Conservation (phyloP, 768 basidiomycete genomes). For the Clitopilus hobsonii region DNA sequence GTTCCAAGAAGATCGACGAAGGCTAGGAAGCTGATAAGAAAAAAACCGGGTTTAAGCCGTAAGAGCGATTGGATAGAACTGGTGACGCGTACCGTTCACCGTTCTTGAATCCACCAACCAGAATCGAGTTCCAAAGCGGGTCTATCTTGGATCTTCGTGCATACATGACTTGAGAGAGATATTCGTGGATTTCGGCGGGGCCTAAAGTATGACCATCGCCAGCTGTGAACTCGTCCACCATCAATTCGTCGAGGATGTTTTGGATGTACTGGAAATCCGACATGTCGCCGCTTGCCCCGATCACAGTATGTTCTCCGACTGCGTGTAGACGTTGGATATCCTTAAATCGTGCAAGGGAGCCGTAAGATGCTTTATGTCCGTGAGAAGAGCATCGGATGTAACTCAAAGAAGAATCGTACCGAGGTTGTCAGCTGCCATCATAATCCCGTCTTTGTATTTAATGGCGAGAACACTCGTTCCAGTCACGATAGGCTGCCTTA, state of each 20-base stretch:
- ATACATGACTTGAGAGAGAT: slow-evolving; percentile 89
- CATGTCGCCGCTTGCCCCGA: slow-evolving; percentile 96
- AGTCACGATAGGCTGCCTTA: slow-evolving; percentile 89
- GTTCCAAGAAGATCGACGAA: slow-evolving; percentile 97
- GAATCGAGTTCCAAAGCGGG: slow-evolving; percentile 91
- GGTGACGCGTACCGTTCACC: slow-evolving; percentile 59
- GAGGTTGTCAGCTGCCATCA: slow-evolving; percentile 98
- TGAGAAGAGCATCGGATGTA: neutral
- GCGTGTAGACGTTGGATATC: slow-evolving; percentile 85
- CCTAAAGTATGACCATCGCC: slow-evolving; percentile 83
- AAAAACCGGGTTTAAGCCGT: neutral
- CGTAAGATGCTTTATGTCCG: slow-evolving; percentile 75
- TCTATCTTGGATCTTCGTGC: slow-evolving; percentile 81
- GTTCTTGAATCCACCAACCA: slow-evolving; percentile 90
- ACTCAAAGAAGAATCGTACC: slow-evolving; percentile 43
- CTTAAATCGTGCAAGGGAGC: slow-evolving; percentile 95
- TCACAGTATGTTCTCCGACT: slow-evolving; percentile 77
- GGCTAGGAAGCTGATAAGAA: slow-evolving; percentile 68
- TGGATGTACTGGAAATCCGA: slow-evolving; percentile 96
- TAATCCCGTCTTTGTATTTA: slow-evolving; percentile 93
- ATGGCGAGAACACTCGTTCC: slow-evolving; percentile 95
- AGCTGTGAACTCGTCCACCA: slow-evolving; percentile 73
- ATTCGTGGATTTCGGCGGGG: slow-evolving; percentile 89
- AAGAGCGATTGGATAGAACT: neutral
- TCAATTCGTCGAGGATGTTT: slow-evolving; percentile 68